Evolutionary conservation across 2,329 filamentous ascomycete species (phyloP).

Genomic region (Penicillium expansum): DNA sequence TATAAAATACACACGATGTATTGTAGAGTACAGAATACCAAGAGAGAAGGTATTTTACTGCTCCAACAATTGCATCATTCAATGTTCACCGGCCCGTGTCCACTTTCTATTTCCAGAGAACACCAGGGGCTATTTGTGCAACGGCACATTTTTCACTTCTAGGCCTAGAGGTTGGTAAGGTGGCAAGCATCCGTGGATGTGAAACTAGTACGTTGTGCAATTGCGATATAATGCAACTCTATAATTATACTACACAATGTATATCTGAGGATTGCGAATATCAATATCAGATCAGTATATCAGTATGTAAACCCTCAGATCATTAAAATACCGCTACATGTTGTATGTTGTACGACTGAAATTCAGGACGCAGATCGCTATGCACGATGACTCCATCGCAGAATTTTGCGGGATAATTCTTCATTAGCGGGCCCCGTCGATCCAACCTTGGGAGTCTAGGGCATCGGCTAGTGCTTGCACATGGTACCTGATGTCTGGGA

Average conservation of each 20-base stretch:
- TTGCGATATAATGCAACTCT: neutral
- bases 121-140: neutral
- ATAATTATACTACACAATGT: slow-evolving; percentile 1
- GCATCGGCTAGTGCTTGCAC: slow-evolving; percentile 6
- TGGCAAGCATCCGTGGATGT: neutral
- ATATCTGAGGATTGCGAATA: neutral
- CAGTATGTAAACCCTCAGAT: neutral
- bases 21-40: neutral
- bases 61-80: slow-evolving; percentile 10
- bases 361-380: slow-evolving; percentile 12
- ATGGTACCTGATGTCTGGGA: slow-evolving; percentile 15
- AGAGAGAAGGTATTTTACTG: neutral
- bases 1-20: neutral
- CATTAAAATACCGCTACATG: neutral
- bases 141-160: neutral
- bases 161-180: neutral
- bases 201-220: neutral
- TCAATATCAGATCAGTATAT: neutral
- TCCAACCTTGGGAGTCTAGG: slow-evolving; percentile 16
- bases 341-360: neutral
- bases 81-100: neutral
- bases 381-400: slow-evolving; percentile 20
- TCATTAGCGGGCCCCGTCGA: slow-evolving; percentile 10
- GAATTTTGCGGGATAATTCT: slow-evolving; percentile 20
- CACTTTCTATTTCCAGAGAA: slow-evolving; percentile 8